Base-by-base conservation (phyloP, 192 early-diverging fungal genomes). In the Obelidium mucronatum region DNA sequence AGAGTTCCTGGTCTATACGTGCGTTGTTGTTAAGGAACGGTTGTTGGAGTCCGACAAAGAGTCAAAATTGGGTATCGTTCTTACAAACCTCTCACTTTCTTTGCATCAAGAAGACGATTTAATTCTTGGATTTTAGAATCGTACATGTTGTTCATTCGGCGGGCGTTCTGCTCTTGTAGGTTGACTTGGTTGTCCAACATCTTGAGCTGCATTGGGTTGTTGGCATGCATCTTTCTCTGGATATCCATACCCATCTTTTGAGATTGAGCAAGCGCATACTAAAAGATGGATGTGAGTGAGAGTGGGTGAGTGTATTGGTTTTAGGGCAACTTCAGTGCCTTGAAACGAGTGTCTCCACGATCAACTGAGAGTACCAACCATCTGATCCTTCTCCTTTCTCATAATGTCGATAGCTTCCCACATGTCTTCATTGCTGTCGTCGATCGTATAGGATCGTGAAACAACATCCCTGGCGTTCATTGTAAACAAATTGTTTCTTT, bases 151-250 rank as follows among this genome's bases (percentile, higher is more conserved):
- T 53, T 26, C 28, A 53, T 42, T 1, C 67, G 67, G 51, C 48
- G 40, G 28, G 8, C 13, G 28, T 59, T 26, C 28, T 68, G 42
- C 39, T 68, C 67, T 4, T 19, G 17, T 5, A 51, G 22, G 24
- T 68, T 37, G 39, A 68, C 48, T 44, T 68, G 67, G 48, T 59
- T 72, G 33, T 55, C 70, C n/a, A 72, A 26, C 70, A 72, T 59
- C n/a, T 72, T 72, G 54, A 72, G 70, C 55, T 72, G 70, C 15
- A 72, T 59, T 22, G 70, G 55, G 26, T 72, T 72, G 70, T 35
- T 40, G 35, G 30, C 37, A 26, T 72, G 70, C 34, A 72, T 72
- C 22, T 36, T 35, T 24, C 36, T 56, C 39, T 72, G 70, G 8
- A 37, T 58, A 6, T 72, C 55, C 19, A 59, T 34, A 3, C 54